A percentile compares a stretch with the other conserved stretches of the same genome.
These are phyloP conservation scores for Acorus gramineus DNA, from an alignment of 106 monocot species.

Conservation along the genomic window DNA sequence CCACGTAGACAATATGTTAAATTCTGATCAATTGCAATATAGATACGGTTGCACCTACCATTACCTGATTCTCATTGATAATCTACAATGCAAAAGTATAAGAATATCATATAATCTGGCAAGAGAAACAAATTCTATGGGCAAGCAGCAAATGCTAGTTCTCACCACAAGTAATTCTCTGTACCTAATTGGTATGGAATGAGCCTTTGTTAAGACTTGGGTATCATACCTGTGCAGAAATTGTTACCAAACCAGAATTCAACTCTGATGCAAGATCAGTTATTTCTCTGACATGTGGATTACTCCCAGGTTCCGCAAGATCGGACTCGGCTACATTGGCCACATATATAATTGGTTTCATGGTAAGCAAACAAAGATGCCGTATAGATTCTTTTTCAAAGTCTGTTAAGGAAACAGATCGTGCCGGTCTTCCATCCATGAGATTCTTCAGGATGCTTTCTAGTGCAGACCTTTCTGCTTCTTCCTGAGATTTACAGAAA, in stretches of 20 bases:
- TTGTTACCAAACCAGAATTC: constrained; percentile 79
- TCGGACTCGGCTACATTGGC: constrained; percentile 97
- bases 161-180: too few species aligned
- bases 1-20: too few species aligned
- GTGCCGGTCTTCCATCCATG: constrained; percentile 91
- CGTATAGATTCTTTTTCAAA: constrained; percentile 80
- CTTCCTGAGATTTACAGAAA: constrained; percentile 33
- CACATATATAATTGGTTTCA: constrained; percentile 96
- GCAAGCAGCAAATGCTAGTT: too few species aligned
- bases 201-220: too few species aligned
- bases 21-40: too few species aligned
- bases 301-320: constrained; percentile 53
- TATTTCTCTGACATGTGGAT: constrained; percentile 77
- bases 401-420: constrained; percentile 74
- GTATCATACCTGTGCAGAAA: constrained; percentile 82
- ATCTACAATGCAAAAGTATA: too few species aligned
- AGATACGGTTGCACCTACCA: too few species aligned
- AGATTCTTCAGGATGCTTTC: constrained; percentile 79
- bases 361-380: constrained; percentile 88
- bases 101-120: neutral
- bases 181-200: too few species aligned
- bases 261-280: constrained; percentile 56
- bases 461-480: constrained; percentile 77
- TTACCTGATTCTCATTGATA: too few species aligned
- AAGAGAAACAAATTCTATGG: neutral